phyloP scores from a whole-genome alignment of 805 yeast species.

The Danielozyma ontarioensis region DNA sequence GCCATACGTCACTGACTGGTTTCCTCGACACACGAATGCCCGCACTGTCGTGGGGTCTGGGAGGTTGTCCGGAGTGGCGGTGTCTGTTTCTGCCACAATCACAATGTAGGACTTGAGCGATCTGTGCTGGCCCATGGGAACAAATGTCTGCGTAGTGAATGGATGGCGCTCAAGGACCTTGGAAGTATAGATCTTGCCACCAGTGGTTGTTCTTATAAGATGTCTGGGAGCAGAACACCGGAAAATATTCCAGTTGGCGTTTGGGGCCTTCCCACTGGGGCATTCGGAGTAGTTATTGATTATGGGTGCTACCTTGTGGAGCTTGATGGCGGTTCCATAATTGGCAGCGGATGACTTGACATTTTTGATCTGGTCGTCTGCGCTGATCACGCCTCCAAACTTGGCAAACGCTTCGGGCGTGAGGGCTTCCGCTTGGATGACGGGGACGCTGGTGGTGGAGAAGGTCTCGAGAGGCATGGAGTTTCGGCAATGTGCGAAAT shows the following conservation, averaged over 20 bases:
- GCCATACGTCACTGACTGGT: conserved; percentile 88
- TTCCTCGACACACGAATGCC: conserved; percentile 75
- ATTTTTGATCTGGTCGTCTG: conserved; percentile 60
- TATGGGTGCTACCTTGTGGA: conserved; percentile 68
- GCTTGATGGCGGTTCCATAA: conserved; percentile 88
- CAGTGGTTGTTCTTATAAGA: conserved; percentile 29
- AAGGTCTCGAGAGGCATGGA: conserved; percentile 43
- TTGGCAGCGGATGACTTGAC: conserved; percentile 54
- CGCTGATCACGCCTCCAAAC: conserved; percentile 76
- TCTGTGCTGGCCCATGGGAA: conserved; percentile 75
- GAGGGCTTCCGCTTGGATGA: conserved; percentile 50
- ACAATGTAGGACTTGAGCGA: conserved; percentile 60
- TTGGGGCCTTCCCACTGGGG: conserved; percentile 43
- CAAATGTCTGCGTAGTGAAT: conserved; percentile 77
- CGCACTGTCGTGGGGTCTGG: conserved; percentile 59
- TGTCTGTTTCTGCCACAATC: conserved; percentile 63
- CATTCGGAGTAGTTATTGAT: conserved; percentile 45
- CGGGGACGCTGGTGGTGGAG: conserved; percentile 13
- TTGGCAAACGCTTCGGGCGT: conserved; percentile 62
- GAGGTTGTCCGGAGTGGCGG: conserved; percentile 25
- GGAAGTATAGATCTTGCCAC: conserved; percentile 35
- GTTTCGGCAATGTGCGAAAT: background rate
- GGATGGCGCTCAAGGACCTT: conserved; percentile 90
- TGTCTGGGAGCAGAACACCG: conserved; percentile 75
- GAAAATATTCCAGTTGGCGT: conserved; percentile 78